Evolutionary conservation across 2,329 filamentous ascomycete species (phyloP), one percentile per base, ranked within the genome.

Genomic region (Pseudogymnoascus sp.): DNA sequence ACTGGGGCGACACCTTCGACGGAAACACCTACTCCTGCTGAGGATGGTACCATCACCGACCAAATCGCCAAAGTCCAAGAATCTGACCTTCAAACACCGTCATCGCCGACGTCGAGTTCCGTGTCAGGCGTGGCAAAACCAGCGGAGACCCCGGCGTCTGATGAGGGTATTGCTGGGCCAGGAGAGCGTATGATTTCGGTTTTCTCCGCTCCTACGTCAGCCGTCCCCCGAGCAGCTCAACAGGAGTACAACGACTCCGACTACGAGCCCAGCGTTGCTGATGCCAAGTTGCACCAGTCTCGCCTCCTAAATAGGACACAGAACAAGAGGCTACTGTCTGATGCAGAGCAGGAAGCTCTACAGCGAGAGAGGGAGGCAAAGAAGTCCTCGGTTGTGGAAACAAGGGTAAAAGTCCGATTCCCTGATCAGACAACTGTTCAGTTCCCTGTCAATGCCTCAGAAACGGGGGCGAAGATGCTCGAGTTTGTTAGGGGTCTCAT

Each of bases 341-440:
- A 97, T 75, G 85, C 84, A 35, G 93, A 97, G 72, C 59, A 60
- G 23, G 87, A 86, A 37, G 86, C 87, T 23, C 85, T 86, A 67
- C 86, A 85, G 35, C 79, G 83, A 4, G 86, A 84, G 21, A 85
- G 87, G 61, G 82, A 84, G 56, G 85, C 86, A 31, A 87, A 81
- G 66, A 77, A 92, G 1, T 82, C 86, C 4, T 81, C 83, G 4
- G 81, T 92, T 65, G 84, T 83, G 60, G 83, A 84, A 33, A 83
- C 96, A 33, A 82, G 85, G 28, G 81, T 97, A 66, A 91, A 90
- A 67, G 83, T 97, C 59, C 88, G 92, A 25, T 92, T 97, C 69
- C 93, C 93, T 0, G 92, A 97, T 72, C 90, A 92, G 69, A 89
- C 86, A 63, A 86, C 87, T 62, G 84, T 92, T 33, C 84, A 91